phyloP scores from a whole-genome alignment of 106 monocot species.

The Triglochin maritima region DNA sequence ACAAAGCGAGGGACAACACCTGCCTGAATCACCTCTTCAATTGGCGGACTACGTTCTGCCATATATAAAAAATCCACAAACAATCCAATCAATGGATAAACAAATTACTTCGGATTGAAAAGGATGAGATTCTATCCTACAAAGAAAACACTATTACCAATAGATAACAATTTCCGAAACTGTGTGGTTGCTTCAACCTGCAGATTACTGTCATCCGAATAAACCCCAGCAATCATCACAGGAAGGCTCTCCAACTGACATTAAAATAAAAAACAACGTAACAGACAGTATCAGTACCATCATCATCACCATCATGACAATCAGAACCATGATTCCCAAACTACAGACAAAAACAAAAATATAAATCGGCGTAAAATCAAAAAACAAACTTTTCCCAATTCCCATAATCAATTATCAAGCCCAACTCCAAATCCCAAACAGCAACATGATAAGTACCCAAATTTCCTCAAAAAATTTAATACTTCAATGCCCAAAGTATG shows the following conservation, averaged over 20 bases:
- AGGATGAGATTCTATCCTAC: background rate
- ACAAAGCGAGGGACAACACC: slow-evolving; percentile 27
- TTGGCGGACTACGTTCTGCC: slow-evolving; percentile 61
- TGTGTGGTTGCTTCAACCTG: slow-evolving; percentile 36
- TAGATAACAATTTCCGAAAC: slow-evolving; percentile 40
- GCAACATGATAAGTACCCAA: too few species aligned
- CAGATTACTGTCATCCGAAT: slow-evolving; percentile 22
- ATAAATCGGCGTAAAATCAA: too few species aligned
- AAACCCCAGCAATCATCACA: slow-evolving; percentile 30
- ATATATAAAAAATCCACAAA: background rate
- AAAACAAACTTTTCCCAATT: too few species aligned
- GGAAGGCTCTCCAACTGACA: slow-evolving; percentile 38
- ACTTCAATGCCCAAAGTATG: too few species aligned
- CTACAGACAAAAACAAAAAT: too few species aligned
- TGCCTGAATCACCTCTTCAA: slow-evolving; percentile 31
- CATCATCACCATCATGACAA: background rate
- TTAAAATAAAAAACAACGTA: background rate
- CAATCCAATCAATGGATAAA: background rate
- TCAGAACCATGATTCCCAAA: background rate
- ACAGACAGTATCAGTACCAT: background rate
- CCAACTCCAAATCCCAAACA: too few species aligned
- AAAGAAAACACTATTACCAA: slow-evolving; percentile 10
- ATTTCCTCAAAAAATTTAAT: too few species aligned
- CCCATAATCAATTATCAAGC: too few species aligned
- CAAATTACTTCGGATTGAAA: background rate